phyloP scores from a whole-genome alignment of 1,284 basidiomycete species.

The Athelia psychrophila region DNA sequence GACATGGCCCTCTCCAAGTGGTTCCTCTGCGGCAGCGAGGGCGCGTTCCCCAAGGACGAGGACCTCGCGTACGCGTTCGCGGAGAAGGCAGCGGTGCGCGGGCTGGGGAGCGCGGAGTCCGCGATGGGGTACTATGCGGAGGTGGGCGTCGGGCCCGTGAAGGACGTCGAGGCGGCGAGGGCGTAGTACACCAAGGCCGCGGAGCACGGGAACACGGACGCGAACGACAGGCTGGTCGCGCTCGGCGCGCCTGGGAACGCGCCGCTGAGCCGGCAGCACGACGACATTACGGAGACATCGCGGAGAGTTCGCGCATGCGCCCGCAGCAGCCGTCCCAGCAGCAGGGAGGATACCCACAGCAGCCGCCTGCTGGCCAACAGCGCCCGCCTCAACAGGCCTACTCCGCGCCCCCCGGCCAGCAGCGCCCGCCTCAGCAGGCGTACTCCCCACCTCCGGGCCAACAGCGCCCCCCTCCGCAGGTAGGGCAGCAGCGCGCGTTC shows the following conservation, averaged over 20 bases:
- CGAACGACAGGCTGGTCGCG: slow-evolving; percentile 69
- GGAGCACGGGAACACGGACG: slow-evolving; percentile 82
- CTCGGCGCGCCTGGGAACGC: slow-evolving; percentile 58
- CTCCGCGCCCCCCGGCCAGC: no score
- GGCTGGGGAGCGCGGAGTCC: slow-evolving; percentile 84
- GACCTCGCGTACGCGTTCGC: slow-evolving; percentile 86
- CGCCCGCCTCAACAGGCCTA: no score
- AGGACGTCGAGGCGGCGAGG: slow-evolving; percentile 61
- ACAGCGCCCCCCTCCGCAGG: slow-evolving; percentile 7
- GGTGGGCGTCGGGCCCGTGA: slow-evolving; percentile 71
- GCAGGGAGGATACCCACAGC: neutral
- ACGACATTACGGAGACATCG: slow-evolving; percentile 67
- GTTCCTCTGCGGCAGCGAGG: slow-evolving; percentile 88
- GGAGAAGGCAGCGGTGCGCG: slow-evolving; percentile 83
- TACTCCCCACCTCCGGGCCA: no score
- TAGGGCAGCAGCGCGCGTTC: slow-evolving; percentile 19
- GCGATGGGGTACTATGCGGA: slow-evolving; percentile 94
- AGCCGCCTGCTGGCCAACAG: neutral
- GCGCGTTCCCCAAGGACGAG: slow-evolving; percentile 88
- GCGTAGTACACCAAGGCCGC: slow-evolving; percentile 80
- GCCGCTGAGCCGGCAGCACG: slow-evolving; percentile 79
- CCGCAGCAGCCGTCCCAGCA: neutral
- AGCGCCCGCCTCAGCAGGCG: no score
- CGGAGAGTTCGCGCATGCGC: neutral
- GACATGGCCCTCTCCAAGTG: slow-evolving; percentile 96